phyloP scores from a whole-genome alignment of 306 rosid genomes.

The Leucaena leucocephala region DNA sequence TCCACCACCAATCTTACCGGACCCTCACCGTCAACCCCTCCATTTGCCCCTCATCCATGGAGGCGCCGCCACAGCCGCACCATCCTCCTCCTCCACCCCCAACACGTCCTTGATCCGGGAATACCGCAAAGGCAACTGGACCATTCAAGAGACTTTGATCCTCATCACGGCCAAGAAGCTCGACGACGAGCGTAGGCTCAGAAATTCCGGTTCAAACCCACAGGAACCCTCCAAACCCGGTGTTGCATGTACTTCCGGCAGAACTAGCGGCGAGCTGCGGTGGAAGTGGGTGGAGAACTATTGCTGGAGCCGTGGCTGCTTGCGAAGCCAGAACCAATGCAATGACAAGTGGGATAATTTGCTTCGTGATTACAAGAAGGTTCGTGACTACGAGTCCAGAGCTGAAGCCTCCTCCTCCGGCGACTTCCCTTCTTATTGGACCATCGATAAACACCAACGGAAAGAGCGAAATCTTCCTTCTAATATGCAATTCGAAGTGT shows the following conservation, averaged over 20 bases:
- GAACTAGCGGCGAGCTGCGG: conserved; percentile 52
- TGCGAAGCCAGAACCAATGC: conserved; percentile 70
- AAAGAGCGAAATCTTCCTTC: conserved; percentile 61
- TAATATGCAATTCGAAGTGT: conserved; percentile 55
- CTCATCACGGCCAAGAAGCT: conserved; percentile 62
- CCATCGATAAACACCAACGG: conserved; percentile 54
- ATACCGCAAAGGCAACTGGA: conserved; percentile 77
- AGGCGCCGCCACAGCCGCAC: conserved; percentile 4
- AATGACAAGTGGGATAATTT: conserved; percentile 76
- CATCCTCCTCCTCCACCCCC: conserved; percentile 26
- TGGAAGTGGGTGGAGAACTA: conserved; percentile 82
- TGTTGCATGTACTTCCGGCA: neutral
- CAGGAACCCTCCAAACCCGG: conserved; percentile 11
- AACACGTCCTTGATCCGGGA: conserved; percentile 37
- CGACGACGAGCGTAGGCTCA: conserved; percentile 58
- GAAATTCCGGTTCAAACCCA: neutral
- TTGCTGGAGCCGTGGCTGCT: conserved; percentile 68
- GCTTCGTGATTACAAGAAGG: conserved; percentile 65
- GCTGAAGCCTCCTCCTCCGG: conserved; percentile 21
- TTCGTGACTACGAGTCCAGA: conserved; percentile 64
- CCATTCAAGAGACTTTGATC: conserved; percentile 56
- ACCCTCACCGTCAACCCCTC: conserved; percentile 30
- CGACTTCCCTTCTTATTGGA: conserved; percentile 60
- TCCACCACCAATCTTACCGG: conserved; percentile 37
- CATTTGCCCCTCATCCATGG: conserved; percentile 31